Evolutionary conservation across 2,329 filamentous ascomycete species (phyloP).

Genomic region (Alternaria conjuncta): DNA sequence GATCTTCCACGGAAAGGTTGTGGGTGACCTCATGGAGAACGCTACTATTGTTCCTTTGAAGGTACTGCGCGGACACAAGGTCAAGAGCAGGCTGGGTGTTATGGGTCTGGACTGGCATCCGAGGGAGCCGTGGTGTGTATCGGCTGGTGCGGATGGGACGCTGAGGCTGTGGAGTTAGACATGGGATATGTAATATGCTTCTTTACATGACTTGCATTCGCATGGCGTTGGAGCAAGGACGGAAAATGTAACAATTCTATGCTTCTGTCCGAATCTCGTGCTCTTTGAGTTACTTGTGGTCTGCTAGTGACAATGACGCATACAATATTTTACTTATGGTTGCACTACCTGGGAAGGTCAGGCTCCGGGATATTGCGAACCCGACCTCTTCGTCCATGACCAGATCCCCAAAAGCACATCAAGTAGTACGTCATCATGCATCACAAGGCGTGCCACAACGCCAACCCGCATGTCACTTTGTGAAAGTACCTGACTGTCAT

Average conservation of each 20-base stretch:
- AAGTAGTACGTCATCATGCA: neutral
- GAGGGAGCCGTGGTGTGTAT: conserved; percentile 89
- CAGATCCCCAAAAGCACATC: neutral
- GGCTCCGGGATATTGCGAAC: neutral
- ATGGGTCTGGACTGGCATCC: conserved; percentile 97
- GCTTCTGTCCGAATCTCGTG: neutral
- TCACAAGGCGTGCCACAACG: neutral
- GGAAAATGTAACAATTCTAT: neutral
- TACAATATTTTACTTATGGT: neutral
- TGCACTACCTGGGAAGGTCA: neutral
- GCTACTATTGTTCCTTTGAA: conserved; percentile 96
- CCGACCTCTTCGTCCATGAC: neutral
- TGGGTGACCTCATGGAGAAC: conserved; percentile 93
- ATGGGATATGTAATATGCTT: too few species aligned
- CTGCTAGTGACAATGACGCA: neutral
- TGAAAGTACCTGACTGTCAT: too few species aligned
- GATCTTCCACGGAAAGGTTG: conserved; percentile 96
- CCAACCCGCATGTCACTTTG: neutral
- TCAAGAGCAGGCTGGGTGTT: conserved; percentile 85
- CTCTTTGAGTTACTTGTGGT: neutral
- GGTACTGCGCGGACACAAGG: conserved; percentile 87
- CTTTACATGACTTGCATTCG: neutral
- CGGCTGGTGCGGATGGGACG: conserved; percentile 91
- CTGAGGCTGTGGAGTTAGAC: conserved; percentile 76
- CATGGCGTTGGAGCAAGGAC: conserved; percentile 2